phyloP scores from a whole-genome alignment of 768 basidiomycete genomes.

The Hericium coralloides region DNA sequence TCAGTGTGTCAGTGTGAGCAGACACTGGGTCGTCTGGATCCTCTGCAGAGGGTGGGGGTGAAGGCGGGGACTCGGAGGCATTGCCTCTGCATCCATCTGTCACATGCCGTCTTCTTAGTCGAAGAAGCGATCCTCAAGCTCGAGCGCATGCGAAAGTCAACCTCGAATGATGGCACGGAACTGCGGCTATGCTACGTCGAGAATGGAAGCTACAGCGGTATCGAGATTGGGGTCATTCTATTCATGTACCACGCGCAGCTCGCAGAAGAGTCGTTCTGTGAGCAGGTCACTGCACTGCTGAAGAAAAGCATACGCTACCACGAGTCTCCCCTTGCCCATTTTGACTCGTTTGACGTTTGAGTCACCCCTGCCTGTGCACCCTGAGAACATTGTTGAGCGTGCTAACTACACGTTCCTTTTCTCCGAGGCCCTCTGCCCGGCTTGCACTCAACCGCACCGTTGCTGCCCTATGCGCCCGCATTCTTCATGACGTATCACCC shows the following conservation, averaged over 20 bases:
- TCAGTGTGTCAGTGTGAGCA: no score
- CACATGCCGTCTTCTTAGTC: constrained; percentile 67
- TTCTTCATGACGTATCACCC: constrained; percentile 87
- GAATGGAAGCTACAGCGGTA: constrained; percentile 72
- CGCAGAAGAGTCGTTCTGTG: constrained; percentile 44
- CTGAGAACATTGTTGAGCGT: constrained; percentile 35
- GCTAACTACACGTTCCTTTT: constrained; percentile 62
- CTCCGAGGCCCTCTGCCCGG: constrained; percentile 63
- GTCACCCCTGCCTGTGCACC: constrained; percentile 15
- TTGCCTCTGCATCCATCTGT: no score
- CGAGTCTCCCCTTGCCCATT: constrained; percentile 75
- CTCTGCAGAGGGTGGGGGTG: no score
- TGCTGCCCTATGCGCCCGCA: constrained; percentile 38
- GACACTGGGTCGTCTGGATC: no score
- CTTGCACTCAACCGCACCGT: constrained; percentile 28
- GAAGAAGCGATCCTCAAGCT: constrained; percentile 63
- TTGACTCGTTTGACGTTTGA: constrained; percentile 76
- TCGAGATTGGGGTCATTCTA: constrained; percentile 67
- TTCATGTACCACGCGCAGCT: constrained; percentile 55
- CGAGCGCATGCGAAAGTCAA: constrained; percentile 56
- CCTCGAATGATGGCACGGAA: constrained; percentile 56
- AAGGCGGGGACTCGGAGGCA: no score
- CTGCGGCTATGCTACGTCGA: constrained; percentile 69
- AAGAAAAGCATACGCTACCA: constrained; percentile 79
- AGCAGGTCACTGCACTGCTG: constrained; percentile 49